Evolutionary conservation across 2,329 filamentous ascomycete genomes (phyloP).

Genomic region (Cladorrhinum sp.): DNA sequence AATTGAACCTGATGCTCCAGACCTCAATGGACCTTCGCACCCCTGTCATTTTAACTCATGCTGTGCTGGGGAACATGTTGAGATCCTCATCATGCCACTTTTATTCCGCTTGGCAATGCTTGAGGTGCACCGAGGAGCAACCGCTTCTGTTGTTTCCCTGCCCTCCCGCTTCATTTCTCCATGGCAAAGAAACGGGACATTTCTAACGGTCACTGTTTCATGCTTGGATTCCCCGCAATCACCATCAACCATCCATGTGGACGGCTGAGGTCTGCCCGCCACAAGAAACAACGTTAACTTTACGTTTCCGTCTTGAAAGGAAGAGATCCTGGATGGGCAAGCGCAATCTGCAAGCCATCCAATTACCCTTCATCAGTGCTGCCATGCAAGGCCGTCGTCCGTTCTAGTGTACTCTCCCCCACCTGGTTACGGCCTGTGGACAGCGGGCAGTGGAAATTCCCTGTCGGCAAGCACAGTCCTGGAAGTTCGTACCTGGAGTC

Average conservation of each 20-base stretch:
- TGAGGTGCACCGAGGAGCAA: neutral
- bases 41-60: constrained; percentile 12
- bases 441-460: neutral
- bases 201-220: neutral
- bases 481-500: neutral
- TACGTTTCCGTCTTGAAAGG: too few species aligned
- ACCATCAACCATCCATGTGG: neutral
- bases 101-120: neutral
- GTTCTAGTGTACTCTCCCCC: neutral
- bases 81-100: constrained; percentile 15
- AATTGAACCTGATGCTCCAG: constrained; percentile 18
- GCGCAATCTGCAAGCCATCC: neutral
- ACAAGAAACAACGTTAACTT: too few species aligned
- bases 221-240: neutral
- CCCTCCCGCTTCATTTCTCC: too few species aligned
- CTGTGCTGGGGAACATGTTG: constrained; percentile 13
- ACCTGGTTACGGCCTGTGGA: neutral
- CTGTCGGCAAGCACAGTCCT: neutral
- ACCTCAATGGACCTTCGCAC: constrained; percentile 21
- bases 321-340: too few species aligned
- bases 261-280: too few species aligned
- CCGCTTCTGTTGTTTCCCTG: neutral
- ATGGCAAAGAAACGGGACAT: neutral
- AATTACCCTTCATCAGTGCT: neutral
- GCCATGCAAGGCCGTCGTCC: neutral